Evolutionary conservation across 208 protist genomes (phyloP), one percentile per base, ranked within the genome.

Genomic region (Acanthamoeba royreba): DNA sequence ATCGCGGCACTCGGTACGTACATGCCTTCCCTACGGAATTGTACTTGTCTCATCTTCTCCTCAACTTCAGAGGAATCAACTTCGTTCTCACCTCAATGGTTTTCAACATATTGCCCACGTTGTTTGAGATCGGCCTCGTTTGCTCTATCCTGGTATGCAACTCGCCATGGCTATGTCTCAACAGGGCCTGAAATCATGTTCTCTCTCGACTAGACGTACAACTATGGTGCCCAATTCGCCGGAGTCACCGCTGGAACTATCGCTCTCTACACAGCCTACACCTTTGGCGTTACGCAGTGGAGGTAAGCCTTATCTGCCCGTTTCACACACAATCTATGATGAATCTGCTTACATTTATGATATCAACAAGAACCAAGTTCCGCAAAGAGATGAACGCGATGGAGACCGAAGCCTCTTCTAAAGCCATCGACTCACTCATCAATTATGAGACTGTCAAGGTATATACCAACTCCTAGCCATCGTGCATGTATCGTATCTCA

Each of bases 391-490:
- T 98, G 97, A 98, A 98, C 87, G 52, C 87, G 25, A 91, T 94
- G 43, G 97, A 98, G 31, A 97, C 96, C 45, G 96, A 97, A 33
- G 96, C 94, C 9, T 42, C 83, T 0, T 83, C 94, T 15, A 94
- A 95, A 72, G 93, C 94, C 46, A 90, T 97, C 55, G 97, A 98
- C 66, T 97, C 97, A 25, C 95, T 98, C n/a, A 69, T 98, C 25
- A 98, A 98, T 93, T 98, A 95, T 55, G 97, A 98, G 90, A 97
- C 97, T 8, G 97, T 98, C 31, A 97, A 97, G 90, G 47, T 91
- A 9, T 25, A n/a, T 42, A 7, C 25, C 8, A 49, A 46, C 8
- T 43, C 79, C 38, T 88, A 15, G 1, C 81, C 31, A 28, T 25
- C 52, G 52, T n/a, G 2, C 1, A 1, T 4, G n/a, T 81, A 49